Conservation (phyloP, 1,139 yeast genomes). For the Suhomyces bolitotheri region DNA sequence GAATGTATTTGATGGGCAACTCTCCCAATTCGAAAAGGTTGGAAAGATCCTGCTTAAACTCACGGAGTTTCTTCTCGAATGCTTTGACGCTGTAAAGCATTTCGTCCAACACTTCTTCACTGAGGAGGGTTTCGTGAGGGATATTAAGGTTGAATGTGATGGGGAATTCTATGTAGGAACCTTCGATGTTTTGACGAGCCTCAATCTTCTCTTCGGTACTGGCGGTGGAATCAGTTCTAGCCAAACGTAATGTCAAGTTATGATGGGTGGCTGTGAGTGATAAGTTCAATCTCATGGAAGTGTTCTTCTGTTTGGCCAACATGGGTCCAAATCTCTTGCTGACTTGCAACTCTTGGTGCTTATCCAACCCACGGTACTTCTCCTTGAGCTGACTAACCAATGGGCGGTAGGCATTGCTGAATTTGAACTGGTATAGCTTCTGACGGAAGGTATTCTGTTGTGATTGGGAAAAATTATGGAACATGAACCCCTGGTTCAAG, state of each 20-base stretch:
- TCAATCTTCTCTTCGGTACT: conserved; percentile 21
- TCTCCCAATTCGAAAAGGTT: conserved; percentile 49
- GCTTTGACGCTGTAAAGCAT: conserved; percentile 36
- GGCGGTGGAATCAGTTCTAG: conserved; percentile 34
- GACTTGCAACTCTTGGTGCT: not conserved
- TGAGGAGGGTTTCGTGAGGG: conserved; percentile 53
- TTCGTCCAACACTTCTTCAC: conserved; percentile 46
- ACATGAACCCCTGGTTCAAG: conserved; percentile 22
- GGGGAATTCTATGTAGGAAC: conserved; percentile 56
- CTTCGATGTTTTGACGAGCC: conserved; percentile 21
- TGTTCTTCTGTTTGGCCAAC: conserved; percentile 7
- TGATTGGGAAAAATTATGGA: conserved; percentile 28
- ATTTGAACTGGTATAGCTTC: conserved; percentile 23
- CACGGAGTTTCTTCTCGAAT: conserved; percentile 37
- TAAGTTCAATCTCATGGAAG: conserved; percentile 17
- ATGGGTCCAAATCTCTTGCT: conserved; percentile 7
- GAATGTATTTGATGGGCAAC: conserved; percentile 45
- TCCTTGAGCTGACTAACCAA: conserved; percentile 17
- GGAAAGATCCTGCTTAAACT: conserved; percentile 36
- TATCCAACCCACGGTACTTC: conserved; percentile 4
- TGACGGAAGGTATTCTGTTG: conserved; percentile 23
- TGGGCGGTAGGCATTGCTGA: conserved; percentile 23
- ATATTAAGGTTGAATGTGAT: conserved; percentile 39
- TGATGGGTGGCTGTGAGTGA: conserved; percentile 41
- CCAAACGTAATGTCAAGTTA: conserved; percentile 38